Conservation (phyloP, 345 rosid species). For the Eucalyptus tenuipes region DNA sequence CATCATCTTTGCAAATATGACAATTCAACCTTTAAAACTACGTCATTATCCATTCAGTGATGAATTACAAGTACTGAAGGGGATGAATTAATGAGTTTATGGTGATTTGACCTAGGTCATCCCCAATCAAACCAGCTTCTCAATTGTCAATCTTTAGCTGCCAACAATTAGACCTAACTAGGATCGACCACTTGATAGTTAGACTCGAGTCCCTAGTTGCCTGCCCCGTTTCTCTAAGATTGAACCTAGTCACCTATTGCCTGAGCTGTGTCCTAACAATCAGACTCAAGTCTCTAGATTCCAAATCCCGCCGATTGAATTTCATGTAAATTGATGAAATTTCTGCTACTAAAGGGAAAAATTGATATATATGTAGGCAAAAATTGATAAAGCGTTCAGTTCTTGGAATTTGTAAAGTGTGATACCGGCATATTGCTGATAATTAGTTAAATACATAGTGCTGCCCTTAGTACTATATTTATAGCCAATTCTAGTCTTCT, state of each 20-base stretch:
- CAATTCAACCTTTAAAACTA: too few relatives aligned
- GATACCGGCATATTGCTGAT: neutral
- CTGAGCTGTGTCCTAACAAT: rapidly evolving
- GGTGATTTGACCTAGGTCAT: neutral
- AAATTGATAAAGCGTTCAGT: neutral
- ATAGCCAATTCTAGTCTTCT: neutral
- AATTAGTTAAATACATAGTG: neutral
- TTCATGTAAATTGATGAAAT: neutral
- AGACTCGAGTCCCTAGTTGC: rapidly evolving
- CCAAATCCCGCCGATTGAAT: neutral
- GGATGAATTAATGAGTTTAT: neutral
- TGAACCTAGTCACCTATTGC: neutral
- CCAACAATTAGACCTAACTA: neutral
- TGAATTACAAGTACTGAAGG: neutral
- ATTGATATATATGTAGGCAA: neutral
- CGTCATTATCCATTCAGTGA: too few relatives aligned
- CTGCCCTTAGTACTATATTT: neutral
- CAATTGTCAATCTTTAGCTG: neutral
- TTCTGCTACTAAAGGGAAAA: neutral
- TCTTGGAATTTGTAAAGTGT: neutral
- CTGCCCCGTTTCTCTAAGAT: rapidly evolving
- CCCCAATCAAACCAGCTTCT: neutral
- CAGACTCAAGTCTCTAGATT: neutral
- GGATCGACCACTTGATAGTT: neutral
- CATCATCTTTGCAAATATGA: neutral